A percentile compares a stretch with the other conserved stretches of the same genome.
Evolutionary conservation across 805 yeast species (phyloP).

Genomic region (Pichia cephalocereana): DNA sequence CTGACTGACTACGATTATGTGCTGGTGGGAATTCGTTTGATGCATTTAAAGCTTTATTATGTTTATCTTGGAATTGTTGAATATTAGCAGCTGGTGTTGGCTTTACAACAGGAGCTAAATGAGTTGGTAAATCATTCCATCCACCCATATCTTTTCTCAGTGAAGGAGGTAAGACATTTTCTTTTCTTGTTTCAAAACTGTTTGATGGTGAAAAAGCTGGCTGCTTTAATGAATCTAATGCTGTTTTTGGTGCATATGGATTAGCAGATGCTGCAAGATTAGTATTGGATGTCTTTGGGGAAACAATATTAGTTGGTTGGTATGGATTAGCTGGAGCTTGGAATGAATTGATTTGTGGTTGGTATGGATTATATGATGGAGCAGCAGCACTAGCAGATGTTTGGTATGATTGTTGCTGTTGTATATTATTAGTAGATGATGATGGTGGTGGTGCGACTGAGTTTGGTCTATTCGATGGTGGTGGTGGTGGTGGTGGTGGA

Average conservation of each 20-base stretch:
- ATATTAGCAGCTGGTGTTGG: slow-evolving; percentile 9
- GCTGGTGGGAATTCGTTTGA: background rate
- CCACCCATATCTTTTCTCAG: slow-evolving; percentile 48
- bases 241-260: slow-evolving; percentile 29
- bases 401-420: background rate
- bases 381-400: background rate
- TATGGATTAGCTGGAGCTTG: background rate
- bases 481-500: slow-evolving; percentile 13
- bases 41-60: background rate
- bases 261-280: slow-evolving; percentile 22
- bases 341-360: background rate
- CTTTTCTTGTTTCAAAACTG: slow-evolving; percentile 2
- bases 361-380: background rate
- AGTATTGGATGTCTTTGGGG: slow-evolving; percentile 11
- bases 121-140: slow-evolving; percentile 63
- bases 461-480: slow-evolving; percentile 2
- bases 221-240: slow-evolving; percentile 23
- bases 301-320: background rate
- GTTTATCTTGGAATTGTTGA: slow-evolving; percentile 12
- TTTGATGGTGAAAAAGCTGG: slow-evolving; percentile 21
- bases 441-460: background rate
- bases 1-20: slow-evolving; percentile 8
- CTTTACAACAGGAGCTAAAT: slow-evolving; percentile 21
- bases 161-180: slow-evolving; percentile 14
- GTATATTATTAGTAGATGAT: background rate